These are phyloP conservation scores for Aspergillus felis DNA, from an alignment of 2,329 filamentous ascomycete genomes.

Conservation along the genomic window DNA sequence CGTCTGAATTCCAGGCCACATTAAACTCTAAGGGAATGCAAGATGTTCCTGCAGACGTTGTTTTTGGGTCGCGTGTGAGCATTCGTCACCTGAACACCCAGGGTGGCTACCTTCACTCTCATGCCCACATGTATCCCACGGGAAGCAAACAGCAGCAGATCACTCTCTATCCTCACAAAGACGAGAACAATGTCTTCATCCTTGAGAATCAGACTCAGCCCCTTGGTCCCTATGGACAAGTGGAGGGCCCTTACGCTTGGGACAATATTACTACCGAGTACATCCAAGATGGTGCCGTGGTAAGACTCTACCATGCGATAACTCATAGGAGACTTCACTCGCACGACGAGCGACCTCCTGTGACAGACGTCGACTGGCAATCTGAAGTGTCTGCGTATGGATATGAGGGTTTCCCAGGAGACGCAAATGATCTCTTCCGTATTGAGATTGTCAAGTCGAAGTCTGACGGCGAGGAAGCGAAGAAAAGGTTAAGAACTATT, in stretches of 20 bases:
- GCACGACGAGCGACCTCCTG: constrained; percentile 79
- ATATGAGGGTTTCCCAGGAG: constrained; percentile 92
- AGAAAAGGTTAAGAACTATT: constrained; percentile 84
- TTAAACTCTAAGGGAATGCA: constrained; percentile 96
- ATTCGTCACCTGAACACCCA: constrained; percentile 96
- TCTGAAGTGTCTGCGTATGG: constrained; percentile 96
- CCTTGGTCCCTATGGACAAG: constrained; percentile 68
- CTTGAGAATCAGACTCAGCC: constrained; percentile 96
- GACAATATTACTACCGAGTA: constrained; percentile 65
- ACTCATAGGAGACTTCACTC: constrained; percentile 92
- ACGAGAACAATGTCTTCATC: constrained; percentile 94
- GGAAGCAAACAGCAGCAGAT: constrained; percentile 99
- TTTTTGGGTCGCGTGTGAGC: constrained; percentile 78
- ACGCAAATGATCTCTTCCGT: constrained; percentile 94
- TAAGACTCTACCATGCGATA: constrained; percentile 77
- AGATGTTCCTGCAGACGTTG: constrained; percentile 87
- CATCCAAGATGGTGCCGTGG: constrained; percentile 73
- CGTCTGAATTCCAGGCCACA: constrained; percentile 96
- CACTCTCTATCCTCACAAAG: constrained; percentile 97
- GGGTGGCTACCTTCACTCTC: constrained; percentile 94
- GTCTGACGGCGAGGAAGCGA: constrained; percentile 73
- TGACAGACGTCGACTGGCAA: constrained; percentile 89
- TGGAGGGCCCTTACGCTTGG: constrained; percentile 82
- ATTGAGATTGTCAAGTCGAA: constrained; percentile 90
- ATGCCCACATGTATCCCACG: constrained; percentile 93